phyloP scores from a whole-genome alignment of 129 eudicot species.

The Gnaphalium uliginosum region DNA sequence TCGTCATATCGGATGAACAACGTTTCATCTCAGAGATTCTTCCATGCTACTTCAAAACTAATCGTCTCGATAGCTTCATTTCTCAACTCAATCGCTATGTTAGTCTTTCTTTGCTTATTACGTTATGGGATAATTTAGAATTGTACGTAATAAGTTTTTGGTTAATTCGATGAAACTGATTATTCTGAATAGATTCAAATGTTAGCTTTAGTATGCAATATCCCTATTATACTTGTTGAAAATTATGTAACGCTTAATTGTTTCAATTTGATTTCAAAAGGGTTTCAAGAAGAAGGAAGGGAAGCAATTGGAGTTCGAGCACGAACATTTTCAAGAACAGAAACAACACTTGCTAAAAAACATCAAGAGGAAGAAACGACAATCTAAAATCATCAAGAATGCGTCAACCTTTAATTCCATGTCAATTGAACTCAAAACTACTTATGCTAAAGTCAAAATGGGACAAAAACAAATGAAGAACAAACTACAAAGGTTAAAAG shows the following conservation, averaged over 20 bases:
- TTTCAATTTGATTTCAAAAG: background rate
- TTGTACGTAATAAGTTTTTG: background rate
- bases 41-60: conserved; percentile 4
- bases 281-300: conserved; percentile 23
- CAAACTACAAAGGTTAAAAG: background rate
- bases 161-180: background rate
- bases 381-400: conserved; percentile 1
- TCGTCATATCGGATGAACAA: conserved; percentile 19
- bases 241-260: background rate
- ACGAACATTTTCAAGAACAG: conserved; percentile 18
- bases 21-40: conserved; percentile 12
- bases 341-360: background rate
- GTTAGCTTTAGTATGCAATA: background rate
- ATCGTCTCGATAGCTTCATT: conserved; percentile 13
- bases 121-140: background rate
- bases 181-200: background rate
- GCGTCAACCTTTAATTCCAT: background rate
- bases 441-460: background rate
- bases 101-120: background rate
- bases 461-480: background rate
- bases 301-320: conserved; percentile 17
- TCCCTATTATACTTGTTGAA: background rate
- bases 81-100: conserved; percentile 21
- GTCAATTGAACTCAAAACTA: conserved; percentile 1
- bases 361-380: conserved; percentile 12